A percentile compares a stretch with the other conserved stretches of the same genome.
Evolutionary conservation across 1,139 yeast species (phyloP).

Genomic region (Sugiyamaella paludigena): DNA sequence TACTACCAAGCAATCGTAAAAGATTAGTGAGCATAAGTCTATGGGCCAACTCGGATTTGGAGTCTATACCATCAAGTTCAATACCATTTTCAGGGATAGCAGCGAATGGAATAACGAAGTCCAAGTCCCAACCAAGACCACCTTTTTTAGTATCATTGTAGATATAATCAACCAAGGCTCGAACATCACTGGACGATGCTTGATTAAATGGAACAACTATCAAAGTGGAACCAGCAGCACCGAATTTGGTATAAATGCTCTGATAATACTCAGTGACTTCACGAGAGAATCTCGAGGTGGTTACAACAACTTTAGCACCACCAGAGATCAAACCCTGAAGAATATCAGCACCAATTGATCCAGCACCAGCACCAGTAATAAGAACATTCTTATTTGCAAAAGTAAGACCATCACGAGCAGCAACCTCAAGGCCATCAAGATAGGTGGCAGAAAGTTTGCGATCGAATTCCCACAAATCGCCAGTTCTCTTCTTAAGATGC

Average conservation of each 20-base stretch:
- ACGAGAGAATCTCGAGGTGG: constrained; percentile 93
- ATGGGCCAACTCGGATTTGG: constrained; percentile 95
- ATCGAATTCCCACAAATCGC: constrained; percentile 83
- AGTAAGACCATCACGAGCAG: constrained; percentile 88
- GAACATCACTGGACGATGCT: constrained; percentile 92
- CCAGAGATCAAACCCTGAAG: constrained; percentile 93
- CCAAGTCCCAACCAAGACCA: constrained; percentile 98
- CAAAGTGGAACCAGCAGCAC: constrained; percentile 87
- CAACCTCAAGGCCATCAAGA: constrained; percentile 87
- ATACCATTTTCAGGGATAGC: constrained; percentile 99
- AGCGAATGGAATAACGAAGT: constrained; percentile 93
- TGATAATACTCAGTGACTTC: constrained; percentile 95
- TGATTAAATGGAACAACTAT: constrained; percentile 98
- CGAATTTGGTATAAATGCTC: constrained; percentile 84
- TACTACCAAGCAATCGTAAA: constrained; percentile 85
- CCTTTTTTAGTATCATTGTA: constrained; percentile 79
- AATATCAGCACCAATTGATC: constrained; percentile 97
- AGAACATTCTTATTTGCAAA: constrained; percentile 86
- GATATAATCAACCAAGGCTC: constrained; percentile 78
- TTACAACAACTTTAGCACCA: constrained; percentile 96
- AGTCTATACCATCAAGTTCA: constrained; percentile 88
- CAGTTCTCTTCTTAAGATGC: constrained; percentile 76
- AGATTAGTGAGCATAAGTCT: constrained; percentile 97
- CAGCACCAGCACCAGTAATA: constrained; percentile 98
- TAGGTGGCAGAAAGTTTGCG: constrained; percentile 70